These are phyloP conservation scores for Penicillium samsonianum DNA, from an alignment of 495 filamentous ascomycete genomes.

Conservation along the genomic window DNA sequence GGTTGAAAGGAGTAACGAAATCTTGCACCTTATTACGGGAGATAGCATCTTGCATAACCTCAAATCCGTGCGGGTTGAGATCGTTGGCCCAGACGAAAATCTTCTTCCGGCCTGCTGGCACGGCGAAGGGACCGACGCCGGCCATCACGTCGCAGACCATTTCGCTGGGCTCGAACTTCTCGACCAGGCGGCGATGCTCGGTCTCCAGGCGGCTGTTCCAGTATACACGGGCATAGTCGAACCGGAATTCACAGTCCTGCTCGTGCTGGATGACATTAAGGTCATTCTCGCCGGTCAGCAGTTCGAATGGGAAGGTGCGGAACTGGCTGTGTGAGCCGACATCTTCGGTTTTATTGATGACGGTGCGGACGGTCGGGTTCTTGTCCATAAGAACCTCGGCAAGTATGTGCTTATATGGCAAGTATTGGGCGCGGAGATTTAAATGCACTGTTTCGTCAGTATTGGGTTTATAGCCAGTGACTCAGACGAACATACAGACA, in stretches of 20 bases:
- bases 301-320: conserved; percentile 90
- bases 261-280: conserved; percentile 73
- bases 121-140: conserved; percentile 91
- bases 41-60: conserved; percentile 68
- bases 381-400: conserved; percentile 86
- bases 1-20: conserved; percentile 76
- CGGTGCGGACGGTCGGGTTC: conserved; percentile 73
- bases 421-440: conserved; percentile 79
- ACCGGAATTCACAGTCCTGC: conserved; percentile 50
- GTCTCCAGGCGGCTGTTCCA: conserved; percentile 92
- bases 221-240: conserved; percentile 78
- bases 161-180: conserved; percentile 77
- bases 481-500: conserved; percentile 58
- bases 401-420: conserved; percentile 81
- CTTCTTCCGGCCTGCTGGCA: conserved; percentile 84
- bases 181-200: conserved; percentile 81
- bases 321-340: conserved; percentile 83
- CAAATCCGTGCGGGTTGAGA: conserved; percentile 86
- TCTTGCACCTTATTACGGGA: conserved; percentile 73
- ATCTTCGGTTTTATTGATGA: conserved; percentile 93
- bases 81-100: conserved; percentile 98
- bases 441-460: conserved; percentile 63
- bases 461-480: neutral
- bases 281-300: conserved; percentile 78
- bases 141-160: conserved; percentile 98